A percentile compares a stretch with the other conserved stretches of the same genome.
Conservation (phyloP, 306 rosid species). For the Biancaea sappan region DNA sequence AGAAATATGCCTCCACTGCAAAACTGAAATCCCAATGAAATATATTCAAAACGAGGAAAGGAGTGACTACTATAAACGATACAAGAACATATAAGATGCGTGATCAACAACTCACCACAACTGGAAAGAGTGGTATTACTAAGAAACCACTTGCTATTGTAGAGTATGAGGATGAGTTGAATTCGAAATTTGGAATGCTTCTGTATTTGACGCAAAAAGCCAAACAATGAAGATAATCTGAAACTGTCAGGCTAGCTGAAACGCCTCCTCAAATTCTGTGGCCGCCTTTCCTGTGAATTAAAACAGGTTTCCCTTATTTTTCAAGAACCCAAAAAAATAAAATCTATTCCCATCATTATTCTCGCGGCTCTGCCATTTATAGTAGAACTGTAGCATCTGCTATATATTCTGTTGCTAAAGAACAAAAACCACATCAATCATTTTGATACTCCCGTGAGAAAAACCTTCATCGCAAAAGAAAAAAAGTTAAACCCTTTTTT, state of each 20-base stretch:
- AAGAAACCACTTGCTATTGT: constrained; percentile 24
- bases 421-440: constrained; percentile 38
- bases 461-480: constrained; percentile 28
- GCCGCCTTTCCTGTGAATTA: constrained; percentile 39
- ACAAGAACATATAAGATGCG: background rate
- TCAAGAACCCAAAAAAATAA: constrained; percentile 27
- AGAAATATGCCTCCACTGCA: constrained; percentile 23
- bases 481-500: background rate
- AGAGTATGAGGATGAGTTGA: too few species aligned
- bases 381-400: constrained; percentile 4
- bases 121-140: background rate
- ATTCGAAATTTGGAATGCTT: constrained; percentile 30
- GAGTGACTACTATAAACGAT: background rate
- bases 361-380: constrained; percentile 38
- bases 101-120: constrained; percentile 37
- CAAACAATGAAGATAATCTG: constrained; percentile 1
- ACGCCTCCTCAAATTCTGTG: constrained; percentile 42
- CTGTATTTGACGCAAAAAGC: constrained; percentile 20
- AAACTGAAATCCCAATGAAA: constrained; percentile 9
- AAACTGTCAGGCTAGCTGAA: constrained; percentile 8
- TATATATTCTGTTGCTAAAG: constrained; percentile 22
- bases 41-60: constrained; percentile 12
- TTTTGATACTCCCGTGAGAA: constrained; percentile 38
- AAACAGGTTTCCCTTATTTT: background rate
- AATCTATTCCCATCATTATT: constrained; percentile 28